phyloP scores from a whole-genome alignment of 768 basidiomycete genomes.

The Hericium rajendrae region DNA sequence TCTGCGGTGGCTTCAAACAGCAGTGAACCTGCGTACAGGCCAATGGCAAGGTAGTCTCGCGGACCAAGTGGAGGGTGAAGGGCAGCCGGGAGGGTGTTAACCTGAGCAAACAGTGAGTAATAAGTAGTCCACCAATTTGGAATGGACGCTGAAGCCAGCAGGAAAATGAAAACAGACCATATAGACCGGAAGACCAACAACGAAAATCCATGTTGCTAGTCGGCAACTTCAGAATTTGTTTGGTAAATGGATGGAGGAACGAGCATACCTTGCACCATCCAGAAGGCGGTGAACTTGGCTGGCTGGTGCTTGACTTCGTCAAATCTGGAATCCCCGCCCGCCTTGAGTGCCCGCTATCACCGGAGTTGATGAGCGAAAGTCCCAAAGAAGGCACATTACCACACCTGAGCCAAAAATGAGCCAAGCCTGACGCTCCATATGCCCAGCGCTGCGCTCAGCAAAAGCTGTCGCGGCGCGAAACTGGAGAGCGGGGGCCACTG shows the following conservation, averaged over 20 bases:
- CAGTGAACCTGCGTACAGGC: slow-evolving; percentile 47
- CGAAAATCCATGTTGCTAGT: slow-evolving; percentile 53
- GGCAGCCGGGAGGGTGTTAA: slow-evolving; percentile 41
- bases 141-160: background rate
- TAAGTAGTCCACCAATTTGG: background rate
- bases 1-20: slow-evolving; percentile 57
- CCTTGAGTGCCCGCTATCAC: slow-evolving; percentile 34
- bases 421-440: slow-evolving; percentile 61
- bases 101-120: slow-evolving; percentile 7
- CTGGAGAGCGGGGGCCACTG: slow-evolving; percentile 32
- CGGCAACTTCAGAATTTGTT: background rate
- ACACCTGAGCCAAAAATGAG: slow-evolving; percentile 43
- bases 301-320: slow-evolving; percentile 45
- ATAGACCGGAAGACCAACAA: slow-evolving; percentile 64
- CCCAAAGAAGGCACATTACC: slow-evolving; percentile 10
- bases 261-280: slow-evolving; percentile 48
- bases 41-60: slow-evolving; percentile 45
- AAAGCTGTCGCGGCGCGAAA: slow-evolving; percentile 52
- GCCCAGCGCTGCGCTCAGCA: slow-evolving; percentile 45
- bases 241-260: background rate
- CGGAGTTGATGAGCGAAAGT: background rate
- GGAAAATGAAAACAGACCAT: slow-evolving; percentile 24
- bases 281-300: slow-evolving; percentile 41
- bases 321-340: slow-evolving; percentile 58
- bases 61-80: slow-evolving; percentile 41